phyloP scores from a whole-genome alignment of 2,329 filamentous ascomycete genomes.

The Pleomassaria siparia region DNA sequence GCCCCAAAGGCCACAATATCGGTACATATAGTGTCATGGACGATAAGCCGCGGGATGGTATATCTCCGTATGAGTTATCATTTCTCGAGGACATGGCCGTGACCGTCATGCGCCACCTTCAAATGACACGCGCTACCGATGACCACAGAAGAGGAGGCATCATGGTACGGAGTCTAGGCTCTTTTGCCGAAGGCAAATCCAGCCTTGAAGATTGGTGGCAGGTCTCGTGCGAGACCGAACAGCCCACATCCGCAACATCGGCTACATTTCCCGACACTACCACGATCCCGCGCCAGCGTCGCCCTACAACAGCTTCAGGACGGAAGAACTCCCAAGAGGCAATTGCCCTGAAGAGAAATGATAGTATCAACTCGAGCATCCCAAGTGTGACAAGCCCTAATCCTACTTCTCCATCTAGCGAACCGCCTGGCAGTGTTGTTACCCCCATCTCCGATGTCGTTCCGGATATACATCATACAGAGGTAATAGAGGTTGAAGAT shows the following conservation, averaged over 20 bases:
- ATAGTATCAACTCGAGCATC: constrained; percentile 25
- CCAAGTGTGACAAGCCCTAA: constrained; percentile 18
- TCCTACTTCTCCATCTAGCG: constrained; percentile 21
- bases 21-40: constrained; percentile 64
- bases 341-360: constrained; percentile 15
- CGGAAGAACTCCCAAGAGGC: constrained; percentile 14
- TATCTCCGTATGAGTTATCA: constrained; percentile 52
- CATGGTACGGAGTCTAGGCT: constrained; percentile 51
- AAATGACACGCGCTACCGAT: constrained; percentile 55
- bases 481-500: too few relatives aligned
- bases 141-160: constrained; percentile 57
- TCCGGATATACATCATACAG: constrained; percentile 16
- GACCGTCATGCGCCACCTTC: constrained; percentile 63
- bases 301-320: constrained; percentile 11
- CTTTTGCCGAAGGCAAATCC: constrained; percentile 41
- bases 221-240: constrained; percentile 34
- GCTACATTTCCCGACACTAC: constrained; percentile 15
- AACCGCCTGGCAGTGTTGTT: constrained; percentile 19
- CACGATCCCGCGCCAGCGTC: constrained; percentile 21
- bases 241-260: constrained; percentile 8
- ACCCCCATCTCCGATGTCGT: constrained; percentile 27
- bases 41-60: constrained; percentile 54
- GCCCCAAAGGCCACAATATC: constrained; percentile 58
- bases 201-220: constrained; percentile 37
- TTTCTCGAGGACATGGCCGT: constrained; percentile 59